phyloP scores from a whole-genome alignment of 805 yeast species.

The Tetrapisispora phaffii region DNA sequence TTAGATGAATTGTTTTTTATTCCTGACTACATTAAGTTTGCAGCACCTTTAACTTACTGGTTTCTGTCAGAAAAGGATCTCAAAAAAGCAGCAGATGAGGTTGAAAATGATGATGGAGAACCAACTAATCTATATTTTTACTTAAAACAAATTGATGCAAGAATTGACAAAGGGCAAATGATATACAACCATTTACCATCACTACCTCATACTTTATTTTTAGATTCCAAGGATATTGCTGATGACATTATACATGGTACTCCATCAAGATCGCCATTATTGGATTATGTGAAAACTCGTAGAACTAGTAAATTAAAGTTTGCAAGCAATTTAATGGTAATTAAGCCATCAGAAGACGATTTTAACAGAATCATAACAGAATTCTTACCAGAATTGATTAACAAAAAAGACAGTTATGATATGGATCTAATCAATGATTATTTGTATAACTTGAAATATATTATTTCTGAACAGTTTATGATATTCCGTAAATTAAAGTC shows the following conservation, averaged over 20 bases:
- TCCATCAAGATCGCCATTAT: conserved; percentile 18
- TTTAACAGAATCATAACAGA: conserved; percentile 18
- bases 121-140: conserved; percentile 19
- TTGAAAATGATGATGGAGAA: conserved; percentile 11
- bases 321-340: conserved; percentile 47
- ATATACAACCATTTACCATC: conserved; percentile 35
- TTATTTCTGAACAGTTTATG: conserved; percentile 22
- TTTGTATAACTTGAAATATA: conserved; percentile 19
- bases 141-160: conserved; percentile 13
- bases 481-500: conserved; percentile 20
- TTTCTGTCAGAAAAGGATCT: conserved; percentile 21
- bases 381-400: conserved; percentile 15
- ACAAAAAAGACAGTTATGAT: conserved; percentile 18
- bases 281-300: conserved; percentile 11
- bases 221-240: conserved; percentile 22
- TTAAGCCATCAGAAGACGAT: conserved; percentile 36
- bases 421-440: conserved; percentile 26
- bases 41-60: conserved; percentile 40
- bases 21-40: conserved; percentile 37
- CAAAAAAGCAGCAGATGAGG: conserved; percentile 12
- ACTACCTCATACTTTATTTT: conserved; percentile 20
- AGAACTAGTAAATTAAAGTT: conserved; percentile 20
- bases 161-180: conserved; percentile 17
- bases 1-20: conserved; percentile 45
- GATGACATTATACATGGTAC: conserved; percentile 22